Conservation (phyloP, 2,329 filamentous ascomycete genomes). For the Venturia aucupariae region DNA sequence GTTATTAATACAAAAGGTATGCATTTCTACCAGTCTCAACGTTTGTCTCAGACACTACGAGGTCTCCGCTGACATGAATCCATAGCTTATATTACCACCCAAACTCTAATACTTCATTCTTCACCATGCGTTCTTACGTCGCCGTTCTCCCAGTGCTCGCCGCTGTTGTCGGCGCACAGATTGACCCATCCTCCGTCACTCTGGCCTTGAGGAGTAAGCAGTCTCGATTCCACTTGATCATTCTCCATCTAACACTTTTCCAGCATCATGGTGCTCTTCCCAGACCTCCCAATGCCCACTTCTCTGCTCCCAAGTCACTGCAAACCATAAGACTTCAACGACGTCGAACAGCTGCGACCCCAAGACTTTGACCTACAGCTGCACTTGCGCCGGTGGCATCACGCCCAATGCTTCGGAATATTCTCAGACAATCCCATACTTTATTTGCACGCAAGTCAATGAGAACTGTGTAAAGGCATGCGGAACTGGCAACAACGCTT, state of each 20-base stretch:
- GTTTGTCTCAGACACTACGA: not conserved
- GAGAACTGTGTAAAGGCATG: constrained; percentile 57
- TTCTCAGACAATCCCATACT: constrained; percentile 70
- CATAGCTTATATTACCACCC: not conserved
- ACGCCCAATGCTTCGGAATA: constrained; percentile 67
- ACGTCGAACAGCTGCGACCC: constrained; percentile 58
- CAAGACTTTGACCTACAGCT: constrained; percentile 55
- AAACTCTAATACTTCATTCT: not conserved
- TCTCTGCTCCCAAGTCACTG: constrained; percentile 57
- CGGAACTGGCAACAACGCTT: constrained; percentile 43
- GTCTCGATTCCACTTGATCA: not conserved
- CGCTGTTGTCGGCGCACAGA: constrained; percentile 46
- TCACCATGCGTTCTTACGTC: constrained; percentile 38
- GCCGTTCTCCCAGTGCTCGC: constrained; percentile 43
- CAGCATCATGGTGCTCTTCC: constrained; percentile 56
- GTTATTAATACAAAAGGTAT: not conserved
- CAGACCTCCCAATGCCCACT: constrained; percentile 58
- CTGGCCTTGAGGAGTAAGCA: constrained; percentile 24
- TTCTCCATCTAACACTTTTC: not conserved
- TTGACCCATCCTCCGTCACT: constrained; percentile 54
- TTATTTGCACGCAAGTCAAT: constrained; percentile 62
- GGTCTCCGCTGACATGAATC: not conserved
- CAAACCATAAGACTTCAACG: constrained; percentile 36
- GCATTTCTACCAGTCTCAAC: not conserved
- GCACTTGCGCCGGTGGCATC: constrained; percentile 58